These are phyloP conservation scores for Pichia sp. DNA, from an alignment of 1,139 yeast species.

Conservation along the genomic window DNA sequence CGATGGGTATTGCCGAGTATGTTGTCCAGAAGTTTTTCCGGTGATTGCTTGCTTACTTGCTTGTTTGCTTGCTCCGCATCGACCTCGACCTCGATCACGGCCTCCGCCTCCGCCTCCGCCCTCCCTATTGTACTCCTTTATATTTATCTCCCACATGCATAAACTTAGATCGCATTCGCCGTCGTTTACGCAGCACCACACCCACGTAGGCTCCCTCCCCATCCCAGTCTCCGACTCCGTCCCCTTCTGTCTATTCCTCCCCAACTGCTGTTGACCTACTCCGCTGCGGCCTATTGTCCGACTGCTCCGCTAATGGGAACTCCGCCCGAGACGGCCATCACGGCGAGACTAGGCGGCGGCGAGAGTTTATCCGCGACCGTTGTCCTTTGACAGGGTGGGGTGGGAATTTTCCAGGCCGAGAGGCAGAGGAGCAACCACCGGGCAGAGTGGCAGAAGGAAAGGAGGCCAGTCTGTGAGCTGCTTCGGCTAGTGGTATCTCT, in stretches of 20 bases:
- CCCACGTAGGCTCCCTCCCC: neutral
- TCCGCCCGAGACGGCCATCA: neutral
- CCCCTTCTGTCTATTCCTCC: neutral
- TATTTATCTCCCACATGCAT: too few species aligned
- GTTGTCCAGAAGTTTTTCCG: constrained; percentile 1
- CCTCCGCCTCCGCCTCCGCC: too few species aligned
- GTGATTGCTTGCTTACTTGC: neutral
- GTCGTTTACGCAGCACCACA: too few species aligned
- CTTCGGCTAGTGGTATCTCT: too few species aligned
- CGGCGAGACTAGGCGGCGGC: neutral
- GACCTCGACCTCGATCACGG: too few species aligned
- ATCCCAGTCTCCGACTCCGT: neutral
- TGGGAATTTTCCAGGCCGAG: neutral
- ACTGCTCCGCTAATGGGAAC: neutral
- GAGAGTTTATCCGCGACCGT: neutral
- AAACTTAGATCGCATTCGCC: too few species aligned
- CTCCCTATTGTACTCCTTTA: too few species aligned
- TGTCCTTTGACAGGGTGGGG: neutral
- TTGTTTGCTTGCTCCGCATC: too few species aligned
- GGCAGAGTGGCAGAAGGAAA: too few species aligned
- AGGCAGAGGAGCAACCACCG: neutral
- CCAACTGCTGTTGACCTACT: neutral
- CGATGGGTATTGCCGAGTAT: constrained; percentile 66
- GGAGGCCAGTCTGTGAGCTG: too few species aligned
- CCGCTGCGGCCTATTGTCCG: neutral